Percentiles rank a stretch among this genome's conserved stretches.
Evolutionary conservation across 805 yeast genomes (phyloP).

Genomic region (Scheffersomyces coipomensis): DNA sequence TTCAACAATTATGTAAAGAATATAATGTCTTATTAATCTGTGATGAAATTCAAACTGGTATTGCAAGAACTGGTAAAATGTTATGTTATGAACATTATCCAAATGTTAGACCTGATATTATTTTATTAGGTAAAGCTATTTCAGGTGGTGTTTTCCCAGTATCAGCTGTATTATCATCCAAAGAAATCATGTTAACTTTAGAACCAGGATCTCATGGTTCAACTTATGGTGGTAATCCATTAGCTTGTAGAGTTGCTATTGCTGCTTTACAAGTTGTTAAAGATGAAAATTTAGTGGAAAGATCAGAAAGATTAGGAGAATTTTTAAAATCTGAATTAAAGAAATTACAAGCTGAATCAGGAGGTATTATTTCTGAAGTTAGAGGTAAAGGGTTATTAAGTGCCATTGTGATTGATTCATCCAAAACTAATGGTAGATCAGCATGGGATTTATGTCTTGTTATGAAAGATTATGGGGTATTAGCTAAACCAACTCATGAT

Average conservation of each 20-base stretch:
- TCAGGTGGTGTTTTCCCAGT: constrained; percentile 95
- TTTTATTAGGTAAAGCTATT: constrained; percentile 89
- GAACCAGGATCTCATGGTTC: constrained; percentile 98
- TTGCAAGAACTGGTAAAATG: constrained; percentile 95
- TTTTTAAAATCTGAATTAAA: constrained; percentile 60
- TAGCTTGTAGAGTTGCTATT: constrained; percentile 88
- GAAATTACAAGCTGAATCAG: constrained; percentile 49
- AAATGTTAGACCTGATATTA: constrained; percentile 82
- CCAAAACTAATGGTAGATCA: constrained; percentile 80
- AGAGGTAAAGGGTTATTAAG: constrained; percentile 85
- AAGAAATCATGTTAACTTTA: constrained; percentile 82
- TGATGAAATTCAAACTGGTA: constrained; percentile 97
- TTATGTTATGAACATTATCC: constrained; percentile 84
- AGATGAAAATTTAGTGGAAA: constrained; percentile 82
- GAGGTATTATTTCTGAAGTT: constrained; percentile 57
- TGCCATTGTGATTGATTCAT: constrained; percentile 87
- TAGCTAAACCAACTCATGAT: constrained; percentile 97
- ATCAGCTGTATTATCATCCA: constrained; percentile 87
- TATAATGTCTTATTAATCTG: constrained; percentile 88
- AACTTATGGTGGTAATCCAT: constrained; percentile 96
- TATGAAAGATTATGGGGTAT: constrained; percentile 84
- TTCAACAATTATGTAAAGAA: constrained; percentile 71
- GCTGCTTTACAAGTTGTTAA: constrained; percentile 89
- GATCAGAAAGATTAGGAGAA: constrained; percentile 71
- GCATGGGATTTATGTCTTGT: constrained; percentile 95